Evolutionary conservation across 768 basidiomycete species (phyloP), one percentile per base, ranked within the genome.

Genomic region (Naganishia vaughanmartiniae): DNA sequence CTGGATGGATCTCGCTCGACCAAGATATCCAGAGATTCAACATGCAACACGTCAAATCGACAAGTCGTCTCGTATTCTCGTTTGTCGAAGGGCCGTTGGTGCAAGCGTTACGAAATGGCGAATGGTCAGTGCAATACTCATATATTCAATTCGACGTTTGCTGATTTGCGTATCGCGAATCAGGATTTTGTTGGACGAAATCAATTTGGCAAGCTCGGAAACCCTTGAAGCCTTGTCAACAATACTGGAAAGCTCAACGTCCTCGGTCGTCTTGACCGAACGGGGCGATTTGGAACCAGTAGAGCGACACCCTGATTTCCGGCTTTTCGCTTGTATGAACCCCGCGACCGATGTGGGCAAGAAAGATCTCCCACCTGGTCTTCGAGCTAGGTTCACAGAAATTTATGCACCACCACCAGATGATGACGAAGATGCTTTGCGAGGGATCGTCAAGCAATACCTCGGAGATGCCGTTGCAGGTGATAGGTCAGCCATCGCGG

Each of bases 271-370:
- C 0, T 83, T 99, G 69, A 93, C 93, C 0, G 96, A 98, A 78
- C 88, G 93, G 78, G 95, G 94, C 0, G 89, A 92, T 12, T 82
- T 97, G 66, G 91, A 93, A 74, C 90, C 91, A 1, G 85, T 98
- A 33, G 89, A 89, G 58, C 89, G 96, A 0, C 96, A 99, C 79
- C 88, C 92, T 21, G 89, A 95, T 76, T 99, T 99, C 83, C 90
- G 95, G 24, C 85, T 98, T 5, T 98, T 98, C 76, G 93, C 93
- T 4, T 99, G 96, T 80, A 99, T 99, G 96, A 99, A 99, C 78
- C 96, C 96, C 5, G 96, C 96, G 0, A 99, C 94, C 4, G 96
- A 99, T 75, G 90, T 97, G 17, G 96, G 96, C 39, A 99, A 98
- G 84, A 96, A 93, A 76, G 95, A 98, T 76, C 88, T 99, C 0